A percentile compares a stretch with the other conserved stretches of the same genome.
Conservation (phyloP, 805 yeast species). For the Saturnispora serradocipensis region DNA sequence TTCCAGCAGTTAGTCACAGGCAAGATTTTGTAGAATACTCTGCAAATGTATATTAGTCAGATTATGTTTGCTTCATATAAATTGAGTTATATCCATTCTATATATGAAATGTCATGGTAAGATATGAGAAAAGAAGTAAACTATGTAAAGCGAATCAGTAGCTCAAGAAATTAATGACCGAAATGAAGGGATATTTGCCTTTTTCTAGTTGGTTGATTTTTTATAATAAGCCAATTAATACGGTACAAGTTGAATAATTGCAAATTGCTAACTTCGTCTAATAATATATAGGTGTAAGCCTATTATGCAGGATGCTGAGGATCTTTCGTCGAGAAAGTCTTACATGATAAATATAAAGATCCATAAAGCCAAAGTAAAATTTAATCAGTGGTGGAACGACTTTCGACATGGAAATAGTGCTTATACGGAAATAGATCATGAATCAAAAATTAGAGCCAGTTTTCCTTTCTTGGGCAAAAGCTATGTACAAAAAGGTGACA, state of each 20-base stretch:
- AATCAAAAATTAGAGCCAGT: constrained; percentile 19
- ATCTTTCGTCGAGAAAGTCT: neutral
- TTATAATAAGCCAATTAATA: no score
- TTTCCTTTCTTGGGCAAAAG: constrained; percentile 23
- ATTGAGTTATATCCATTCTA: neutral
- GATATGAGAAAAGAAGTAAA: constrained; percentile 5
- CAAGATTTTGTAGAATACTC: neutral
- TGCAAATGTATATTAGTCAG: constrained; percentile 1
- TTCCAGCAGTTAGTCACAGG: constrained; percentile 39
- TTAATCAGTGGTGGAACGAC: constrained; percentile 24
- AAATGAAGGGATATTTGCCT: neutral
- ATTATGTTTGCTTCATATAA: neutral
- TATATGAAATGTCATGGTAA: constrained; percentile 1
- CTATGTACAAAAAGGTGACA: constrained; percentile 14
- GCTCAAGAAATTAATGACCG: no score
- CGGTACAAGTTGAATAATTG: neutral
- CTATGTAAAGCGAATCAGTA: neutral
- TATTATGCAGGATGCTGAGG: neutral
- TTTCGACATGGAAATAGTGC: constrained; percentile 17
- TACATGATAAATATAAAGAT: constrained; percentile 1
- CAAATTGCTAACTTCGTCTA: neutral
- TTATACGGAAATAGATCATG: constrained; percentile 16
- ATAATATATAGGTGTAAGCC: neutral
- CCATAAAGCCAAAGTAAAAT: constrained; percentile 15
- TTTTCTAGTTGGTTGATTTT: no score